Evolutionary conservation across 1,284 basidiomycete genomes (phyloP).

Genomic region (Athelia sp.): DNA sequence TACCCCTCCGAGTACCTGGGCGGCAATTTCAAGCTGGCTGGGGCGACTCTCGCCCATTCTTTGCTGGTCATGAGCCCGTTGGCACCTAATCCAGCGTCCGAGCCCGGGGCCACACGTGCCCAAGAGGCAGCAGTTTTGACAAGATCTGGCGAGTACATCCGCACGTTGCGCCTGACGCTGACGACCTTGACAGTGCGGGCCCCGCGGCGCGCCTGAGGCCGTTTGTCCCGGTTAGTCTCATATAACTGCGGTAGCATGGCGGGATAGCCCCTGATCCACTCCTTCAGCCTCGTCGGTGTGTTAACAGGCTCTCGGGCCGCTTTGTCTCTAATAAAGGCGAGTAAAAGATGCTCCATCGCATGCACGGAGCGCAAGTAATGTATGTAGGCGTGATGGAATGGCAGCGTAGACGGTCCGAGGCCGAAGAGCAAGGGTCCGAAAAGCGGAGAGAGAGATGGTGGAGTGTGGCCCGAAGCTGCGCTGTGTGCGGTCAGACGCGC

Average conservation of each 20-base stretch:
- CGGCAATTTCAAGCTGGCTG: conserved; percentile 46
- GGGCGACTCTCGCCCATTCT: conserved; percentile 69
- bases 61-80: conserved; percentile 44
- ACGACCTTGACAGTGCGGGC: conserved; percentile 69
- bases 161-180: conserved; percentile 70
- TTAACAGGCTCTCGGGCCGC: conserved; percentile 43
- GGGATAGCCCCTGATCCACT: conserved; percentile 86
- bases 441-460: conserved; percentile 80
- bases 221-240: conserved; percentile 34
- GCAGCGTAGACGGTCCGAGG: conserved; percentile 52
- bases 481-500: conserved; percentile 79
- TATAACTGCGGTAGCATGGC: conserved; percentile 46
- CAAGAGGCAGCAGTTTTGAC: conserved; percentile 70
- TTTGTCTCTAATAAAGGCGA: conserved; percentile 81
- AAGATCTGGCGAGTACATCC: conserved; percentile 79
- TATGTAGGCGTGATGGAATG: conserved; percentile 75
- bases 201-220: conserved; percentile 59
- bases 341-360: conserved; percentile 84
- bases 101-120: conserved; percentile 39
- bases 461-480: conserved; percentile 76
- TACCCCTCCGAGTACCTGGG: conserved; percentile 66
- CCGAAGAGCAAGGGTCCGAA: conserved; percentile 86
- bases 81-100: conserved; percentile 11
- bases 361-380: conserved; percentile 78
- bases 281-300: conserved; percentile 68